Evolutionary conservation across 2,329 filamentous ascomycete species (phyloP), one percentile per base, ranked within the genome.

Genomic region (Alternaria burnsii): DNA sequence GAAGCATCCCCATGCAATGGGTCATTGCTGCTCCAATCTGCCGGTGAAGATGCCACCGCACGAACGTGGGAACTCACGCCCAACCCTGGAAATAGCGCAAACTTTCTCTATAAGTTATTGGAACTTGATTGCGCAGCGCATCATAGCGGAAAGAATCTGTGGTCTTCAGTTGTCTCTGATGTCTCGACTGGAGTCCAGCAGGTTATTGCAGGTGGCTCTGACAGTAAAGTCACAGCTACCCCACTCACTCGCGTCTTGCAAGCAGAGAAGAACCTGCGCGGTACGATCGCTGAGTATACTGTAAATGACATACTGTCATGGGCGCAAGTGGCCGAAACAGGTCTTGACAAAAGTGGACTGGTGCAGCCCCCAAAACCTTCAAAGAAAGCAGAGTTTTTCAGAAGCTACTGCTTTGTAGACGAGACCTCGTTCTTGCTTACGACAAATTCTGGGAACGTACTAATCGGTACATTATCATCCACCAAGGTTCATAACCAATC

Each of bases 101-200:
- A 6, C 20, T 55, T 60, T 7, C 58, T 41, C 61, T 78, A 63
- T 47, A 77, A 67, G 6, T 75, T 93, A 43, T 77, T 77, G 12
- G 85, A 91, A 52, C 73, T 83, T 2, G 81, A 83, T 2, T 87
- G 85, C 8, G 85, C 87, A 51, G 83, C 86, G 3, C 86, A 88
- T 61, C 94, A 98, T 74, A 84, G 83, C 34, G 95, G 95, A 7
- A 99, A 97, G 78, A 93, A 97, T 73, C 88, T 98, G 7, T 98
- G 94, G 94, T 89, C 93, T 0, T 53, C 71, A 59, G 52, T 62
- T 10, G 55, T 72, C 2, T 62, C 53, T 18, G 32, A 43, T 11
- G 36, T 51, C 34, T 12, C 43, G 2, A 28, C 52, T 32, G 61
- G 59, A 20, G n/a, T 51, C 11, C 59, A 63, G 26, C 58, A 66